These are phyloP conservation scores for Zygoascus meyerae DNA, from an alignment of 1,139 yeast genomes.

Conservation along the genomic window DNA sequence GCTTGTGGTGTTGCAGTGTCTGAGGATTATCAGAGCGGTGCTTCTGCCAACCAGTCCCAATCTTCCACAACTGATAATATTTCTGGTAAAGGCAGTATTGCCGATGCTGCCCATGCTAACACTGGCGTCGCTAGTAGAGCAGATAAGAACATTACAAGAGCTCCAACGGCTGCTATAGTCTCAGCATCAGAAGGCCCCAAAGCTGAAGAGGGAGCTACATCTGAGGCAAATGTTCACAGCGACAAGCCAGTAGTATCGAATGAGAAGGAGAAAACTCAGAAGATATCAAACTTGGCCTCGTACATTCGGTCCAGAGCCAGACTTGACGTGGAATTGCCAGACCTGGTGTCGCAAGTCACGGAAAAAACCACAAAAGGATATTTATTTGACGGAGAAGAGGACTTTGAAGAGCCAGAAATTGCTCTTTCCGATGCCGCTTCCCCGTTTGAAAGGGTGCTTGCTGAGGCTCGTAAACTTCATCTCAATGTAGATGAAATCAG, in stretches of 20 bases:
- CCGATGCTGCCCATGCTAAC: not conserved
- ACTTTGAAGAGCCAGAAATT: constrained; percentile 13
- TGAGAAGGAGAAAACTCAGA: not conserved
- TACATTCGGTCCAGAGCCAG: constrained; percentile 15
- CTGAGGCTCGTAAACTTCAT: constrained; percentile 27
- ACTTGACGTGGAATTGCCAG: constrained; percentile 21
- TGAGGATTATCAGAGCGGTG: constrained; percentile 44
- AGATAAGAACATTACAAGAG: no score
- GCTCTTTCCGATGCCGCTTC: constrained; percentile 22
- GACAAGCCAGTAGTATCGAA: no score
- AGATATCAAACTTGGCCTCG: constrained; percentile 16
- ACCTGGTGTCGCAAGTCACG: constrained; percentile 28
- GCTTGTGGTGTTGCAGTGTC: constrained; percentile 55
- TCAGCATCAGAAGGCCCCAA: no score
- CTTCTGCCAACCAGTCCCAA: constrained; percentile 32
- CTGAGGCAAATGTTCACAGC: no score
- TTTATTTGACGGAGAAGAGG: constrained; percentile 31
- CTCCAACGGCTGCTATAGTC: no score
- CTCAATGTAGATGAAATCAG: constrained; percentile 26
- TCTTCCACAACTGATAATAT: no score
- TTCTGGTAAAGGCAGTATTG: not conserved
- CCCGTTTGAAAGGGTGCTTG: constrained; percentile 24
- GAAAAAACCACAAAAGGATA: constrained; percentile 29
- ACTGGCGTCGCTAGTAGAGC: not conserved
- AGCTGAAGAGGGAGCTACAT: no score